Percentiles rank a stretch among this genome's conserved stretches.
Conservation (phyloP, 75 land plant genomes). For the Picea glauca region DNA sequence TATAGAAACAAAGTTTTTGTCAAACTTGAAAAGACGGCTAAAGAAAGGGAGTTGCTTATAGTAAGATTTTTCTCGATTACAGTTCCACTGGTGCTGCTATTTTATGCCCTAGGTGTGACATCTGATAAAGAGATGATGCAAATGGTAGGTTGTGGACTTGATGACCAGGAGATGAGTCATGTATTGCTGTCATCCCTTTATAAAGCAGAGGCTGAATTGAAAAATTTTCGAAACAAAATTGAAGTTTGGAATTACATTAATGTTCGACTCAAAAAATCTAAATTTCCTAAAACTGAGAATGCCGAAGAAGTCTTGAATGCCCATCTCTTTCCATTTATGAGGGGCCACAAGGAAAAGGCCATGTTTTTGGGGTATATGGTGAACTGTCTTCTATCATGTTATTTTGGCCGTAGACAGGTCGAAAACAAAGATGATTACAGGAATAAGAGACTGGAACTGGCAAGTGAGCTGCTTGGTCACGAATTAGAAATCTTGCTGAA, state of each 20-base stretch:
- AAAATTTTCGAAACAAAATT: slow-evolving; percentile 27
- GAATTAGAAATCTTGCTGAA: slow-evolving; percentile 49
- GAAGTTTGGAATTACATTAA: slow-evolving; percentile 23
- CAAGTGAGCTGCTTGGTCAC: slow-evolving; percentile 69
- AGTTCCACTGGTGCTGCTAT: slow-evolving; percentile 59
- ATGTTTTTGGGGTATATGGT: slow-evolving; percentile 83
- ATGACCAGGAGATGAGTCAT: slow-evolving; percentile 33
- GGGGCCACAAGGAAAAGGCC: slow-evolving; percentile 42
- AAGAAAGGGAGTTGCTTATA: slow-evolving; percentile 18
- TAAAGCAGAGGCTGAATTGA: slow-evolving; percentile 49
- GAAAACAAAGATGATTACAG: slow-evolving; percentile 71
- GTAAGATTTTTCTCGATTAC: slow-evolving; percentile 30
- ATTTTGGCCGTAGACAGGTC: slow-evolving; percentile 47
- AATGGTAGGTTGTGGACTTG: slow-evolving; percentile 37
- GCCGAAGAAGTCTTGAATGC: slow-evolving; percentile 32
- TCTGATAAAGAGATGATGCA: slow-evolving; percentile 72
- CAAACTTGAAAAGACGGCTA: slow-evolving; percentile 27
- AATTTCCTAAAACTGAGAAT: slow-evolving; percentile 41
- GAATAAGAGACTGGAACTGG: slow-evolving; percentile 79
- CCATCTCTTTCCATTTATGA: slow-evolving; percentile 50
- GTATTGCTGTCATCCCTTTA: slow-evolving; percentile 54
- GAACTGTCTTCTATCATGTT: slow-evolving; percentile 50
- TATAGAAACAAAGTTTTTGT: slow-evolving; percentile 42
- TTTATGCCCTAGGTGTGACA: slow-evolving; percentile 76
- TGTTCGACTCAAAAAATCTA: slow-evolving; percentile 14